phyloP scores from a whole-genome alignment of 2,329 filamentous ascomycete species.

The Phialocephala subalpina region DNA sequence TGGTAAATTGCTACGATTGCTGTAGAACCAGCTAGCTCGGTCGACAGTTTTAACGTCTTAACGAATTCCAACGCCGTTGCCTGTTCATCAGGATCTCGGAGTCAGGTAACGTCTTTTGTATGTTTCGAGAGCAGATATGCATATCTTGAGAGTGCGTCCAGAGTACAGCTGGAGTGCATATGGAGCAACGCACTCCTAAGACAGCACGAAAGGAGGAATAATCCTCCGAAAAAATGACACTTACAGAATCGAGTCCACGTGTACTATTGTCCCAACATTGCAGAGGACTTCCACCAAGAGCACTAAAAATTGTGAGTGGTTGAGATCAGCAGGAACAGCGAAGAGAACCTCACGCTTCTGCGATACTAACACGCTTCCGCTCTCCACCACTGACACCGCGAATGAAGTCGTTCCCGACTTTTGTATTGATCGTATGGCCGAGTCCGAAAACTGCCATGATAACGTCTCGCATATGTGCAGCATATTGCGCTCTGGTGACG shows the following conservation, averaged over 20 bases:
- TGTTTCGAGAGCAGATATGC: too few relatives aligned
- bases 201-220: too few relatives aligned
- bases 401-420: conserved; percentile 78
- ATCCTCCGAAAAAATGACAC: too few relatives aligned
- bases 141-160: too few relatives aligned
- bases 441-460: conserved; percentile 76
- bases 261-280: conserved; percentile 84
- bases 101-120: too few relatives aligned
- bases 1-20: conserved; percentile 77
- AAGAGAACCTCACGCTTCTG: conserved; percentile 62
- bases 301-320: conserved; percentile 45
- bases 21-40: conserved; percentile 68
- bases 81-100: too few relatives aligned
- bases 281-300: conserved; percentile 62
- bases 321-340: conserved; percentile 45
- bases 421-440: conserved; percentile 75
- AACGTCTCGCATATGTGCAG: conserved; percentile 62
- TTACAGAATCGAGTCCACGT: conserved; percentile 75
- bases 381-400: conserved; percentile 77
- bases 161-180: too few relatives aligned
- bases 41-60: conserved; percentile 68
- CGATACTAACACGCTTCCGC: conserved; percentile 82
- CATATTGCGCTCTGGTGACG: conserved; percentile 64
- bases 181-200: too few relatives aligned
- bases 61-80: conserved; percentile 79